Conservation (phyloP, 176 grass and related monocot genomes). For the Canna indica region DNA sequence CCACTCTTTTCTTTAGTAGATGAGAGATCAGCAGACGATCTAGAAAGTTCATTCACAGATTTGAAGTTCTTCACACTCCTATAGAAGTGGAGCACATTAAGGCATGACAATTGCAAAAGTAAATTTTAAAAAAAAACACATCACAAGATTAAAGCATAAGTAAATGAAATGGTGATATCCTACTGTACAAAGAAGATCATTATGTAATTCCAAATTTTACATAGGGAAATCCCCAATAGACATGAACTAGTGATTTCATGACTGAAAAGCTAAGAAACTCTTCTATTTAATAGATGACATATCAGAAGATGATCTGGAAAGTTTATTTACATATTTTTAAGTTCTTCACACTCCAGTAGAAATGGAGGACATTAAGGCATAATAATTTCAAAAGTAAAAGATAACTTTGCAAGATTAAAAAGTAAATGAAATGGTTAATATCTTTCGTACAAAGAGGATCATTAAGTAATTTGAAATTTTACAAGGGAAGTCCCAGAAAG, state of each 20-base stretch:
- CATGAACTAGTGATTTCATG: too few species aligned
- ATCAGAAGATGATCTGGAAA: too few species aligned
- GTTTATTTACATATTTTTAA: too few species aligned
- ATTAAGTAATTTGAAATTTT: neutral
- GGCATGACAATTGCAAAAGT: neutral
- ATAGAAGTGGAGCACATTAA: neutral
- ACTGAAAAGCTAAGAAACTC: too few species aligned
- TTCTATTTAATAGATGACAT: too few species aligned
- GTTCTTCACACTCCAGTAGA: too few species aligned
- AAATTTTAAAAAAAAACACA: neutral
- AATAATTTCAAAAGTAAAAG: too few species aligned
- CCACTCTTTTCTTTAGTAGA: constrained; percentile 64
- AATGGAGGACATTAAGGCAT: too few species aligned
- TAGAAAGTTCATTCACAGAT: constrained; percentile 60
- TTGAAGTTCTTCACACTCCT: constrained; percentile 60
- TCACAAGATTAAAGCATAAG: too few species aligned
- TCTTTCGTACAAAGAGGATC: neutral
- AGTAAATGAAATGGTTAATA: neutral
- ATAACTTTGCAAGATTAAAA: too few species aligned
- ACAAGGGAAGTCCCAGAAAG: neutral
- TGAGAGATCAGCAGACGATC: constrained; percentile 38
- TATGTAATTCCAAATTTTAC: neutral
- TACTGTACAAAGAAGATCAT: neutral
- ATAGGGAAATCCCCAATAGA: neutral
- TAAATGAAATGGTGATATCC: neutral